Evolutionary conservation across 768 basidiomycete genomes (phyloP).

Genomic region (Rhizopogon sp.): DNA sequence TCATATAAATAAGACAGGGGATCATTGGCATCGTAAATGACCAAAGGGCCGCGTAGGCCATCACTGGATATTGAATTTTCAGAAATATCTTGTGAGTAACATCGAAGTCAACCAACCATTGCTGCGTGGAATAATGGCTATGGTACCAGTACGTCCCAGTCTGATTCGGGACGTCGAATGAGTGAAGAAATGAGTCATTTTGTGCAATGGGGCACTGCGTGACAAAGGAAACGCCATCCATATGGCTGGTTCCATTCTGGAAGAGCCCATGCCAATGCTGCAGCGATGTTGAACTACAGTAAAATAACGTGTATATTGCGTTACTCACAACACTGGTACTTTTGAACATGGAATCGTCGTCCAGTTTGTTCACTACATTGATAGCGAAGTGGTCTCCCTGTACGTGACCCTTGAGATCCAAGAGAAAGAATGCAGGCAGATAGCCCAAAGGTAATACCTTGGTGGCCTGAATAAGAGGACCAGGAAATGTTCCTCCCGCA

Average conservation of each 20-base stretch:
- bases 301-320: neutral
- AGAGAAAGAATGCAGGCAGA: neutral
- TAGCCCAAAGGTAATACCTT: slow-evolving; percentile 20
- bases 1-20: slow-evolving; percentile 34
- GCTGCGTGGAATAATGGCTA: slow-evolving; percentile 33
- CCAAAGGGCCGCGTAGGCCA: slow-evolving; percentile 32
- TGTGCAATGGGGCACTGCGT: slow-evolving; percentile 28
- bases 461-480: slow-evolving; percentile 34
- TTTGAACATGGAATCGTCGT: slow-evolving; percentile 42
- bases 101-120: slow-evolving; percentile 8
- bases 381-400: slow-evolving; percentile 37
- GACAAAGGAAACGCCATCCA: slow-evolving; percentile 39
- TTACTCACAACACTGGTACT: slow-evolving; percentile 40
- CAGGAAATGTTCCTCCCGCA: slow-evolving; percentile 42
- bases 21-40: slow-evolving; percentile 39
- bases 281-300: neutral
- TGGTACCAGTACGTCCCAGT: slow-evolving; percentile 33
- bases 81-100: too few relatives aligned
- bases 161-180: slow-evolving; percentile 16
- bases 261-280: slow-evolving; percentile 57
- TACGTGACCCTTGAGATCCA: neutral
- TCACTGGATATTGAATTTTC: slow-evolving; percentile 19
- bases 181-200: slow-evolving; percentile 19
- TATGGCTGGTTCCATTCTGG: slow-evolving; percentile 38
- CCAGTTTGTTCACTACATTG: slow-evolving; percentile 42